Evolutionary conservation across 2,329 filamentous ascomycete species (phyloP).

Genomic region (Colletotrichum gloeosporioides): DNA sequence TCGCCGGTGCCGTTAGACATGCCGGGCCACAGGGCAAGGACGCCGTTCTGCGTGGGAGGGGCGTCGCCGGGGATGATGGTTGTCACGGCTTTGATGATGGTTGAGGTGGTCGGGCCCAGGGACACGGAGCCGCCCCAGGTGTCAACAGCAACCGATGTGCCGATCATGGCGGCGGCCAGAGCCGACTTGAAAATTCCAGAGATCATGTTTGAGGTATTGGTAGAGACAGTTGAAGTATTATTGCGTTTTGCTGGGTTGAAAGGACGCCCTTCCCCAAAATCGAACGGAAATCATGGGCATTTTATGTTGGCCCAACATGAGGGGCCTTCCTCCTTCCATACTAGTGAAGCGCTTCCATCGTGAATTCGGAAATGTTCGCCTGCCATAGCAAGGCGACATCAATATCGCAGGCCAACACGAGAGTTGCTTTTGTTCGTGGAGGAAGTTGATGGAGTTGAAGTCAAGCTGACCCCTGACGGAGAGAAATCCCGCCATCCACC

Average conservation of each 20-base stretch:
- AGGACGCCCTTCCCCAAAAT: no score
- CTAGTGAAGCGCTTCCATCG: not conserved
- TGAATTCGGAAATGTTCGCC: not conserved
- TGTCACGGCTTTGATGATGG: conserved; percentile 43
- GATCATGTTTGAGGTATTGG: not conserved
- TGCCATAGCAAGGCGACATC: not conserved
- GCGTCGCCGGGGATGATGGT: conserved; percentile 43
- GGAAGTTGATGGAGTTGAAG: not conserved
- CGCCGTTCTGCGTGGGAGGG: conserved; percentile 39
- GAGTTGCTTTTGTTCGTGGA: not conserved
- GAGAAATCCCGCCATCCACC: not conserved
- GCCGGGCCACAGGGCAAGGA: conserved; percentile 47
- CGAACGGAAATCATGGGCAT: not conserved
- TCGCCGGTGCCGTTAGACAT: conserved; percentile 51
- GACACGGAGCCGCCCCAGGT: conserved; percentile 10
- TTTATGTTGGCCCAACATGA: not conserved
- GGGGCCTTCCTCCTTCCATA: not conserved
- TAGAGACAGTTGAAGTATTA: not conserved
- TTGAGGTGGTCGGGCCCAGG: conserved; percentile 18
- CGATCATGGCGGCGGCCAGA: not conserved
- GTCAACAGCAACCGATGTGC: not conserved
- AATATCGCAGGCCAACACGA: not conserved
- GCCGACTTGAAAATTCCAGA: not conserved
- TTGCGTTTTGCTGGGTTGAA: not conserved
- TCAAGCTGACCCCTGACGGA: not conserved